These are phyloP conservation scores for Bacterosira constricta DNA, from an alignment of 108 stramenopile genomes.

Conservation along the genomic window DNA sequence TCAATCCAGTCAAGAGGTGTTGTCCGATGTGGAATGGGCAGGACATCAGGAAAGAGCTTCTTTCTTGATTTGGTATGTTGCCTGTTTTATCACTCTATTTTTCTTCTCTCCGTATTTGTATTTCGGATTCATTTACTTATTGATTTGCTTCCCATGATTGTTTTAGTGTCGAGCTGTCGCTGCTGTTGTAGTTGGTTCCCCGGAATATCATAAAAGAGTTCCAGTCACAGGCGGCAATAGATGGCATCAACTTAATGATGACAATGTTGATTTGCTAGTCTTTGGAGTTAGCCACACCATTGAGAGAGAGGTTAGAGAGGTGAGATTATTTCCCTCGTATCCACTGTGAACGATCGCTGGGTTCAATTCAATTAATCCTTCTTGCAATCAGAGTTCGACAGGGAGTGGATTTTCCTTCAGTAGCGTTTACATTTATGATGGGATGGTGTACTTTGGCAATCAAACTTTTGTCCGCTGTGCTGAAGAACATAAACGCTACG, in stretches of 20 bases:
- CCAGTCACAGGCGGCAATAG: neutral
- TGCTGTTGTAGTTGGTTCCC: slow-evolving; percentile 4
- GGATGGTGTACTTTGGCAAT: slow-evolving; percentile 40
- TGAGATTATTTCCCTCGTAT: neutral
- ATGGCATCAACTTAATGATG: neutral
- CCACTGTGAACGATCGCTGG: too few relatives aligned
- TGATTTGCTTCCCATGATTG: neutral
- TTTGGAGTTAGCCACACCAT: slow-evolving; percentile 10
- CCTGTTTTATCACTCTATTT: too few relatives aligned
- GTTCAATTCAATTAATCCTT: neutral
- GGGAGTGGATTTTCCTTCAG: slow-evolving; percentile 38
- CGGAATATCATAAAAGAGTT: neutral
- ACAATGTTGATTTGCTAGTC: neutral
- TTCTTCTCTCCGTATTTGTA: too few relatives aligned
- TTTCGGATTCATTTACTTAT: neutral
- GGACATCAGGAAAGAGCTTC: neutral
- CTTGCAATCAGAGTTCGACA: neutral
- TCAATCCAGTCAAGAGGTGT: neutral
- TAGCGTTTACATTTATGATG: slow-evolving; percentile 39
- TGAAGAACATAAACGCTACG: slow-evolving; percentile 11
- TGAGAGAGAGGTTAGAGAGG: slow-evolving; percentile 9
- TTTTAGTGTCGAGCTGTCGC: slow-evolving; percentile 6
- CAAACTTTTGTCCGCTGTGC: slow-evolving; percentile 41
- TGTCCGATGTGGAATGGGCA: slow-evolving; percentile 4
- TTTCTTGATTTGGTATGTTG: neutral